Conservation (phyloP, 495 filamentous ascomycete genomes). For the Hypoxylon fuscum region DNA sequence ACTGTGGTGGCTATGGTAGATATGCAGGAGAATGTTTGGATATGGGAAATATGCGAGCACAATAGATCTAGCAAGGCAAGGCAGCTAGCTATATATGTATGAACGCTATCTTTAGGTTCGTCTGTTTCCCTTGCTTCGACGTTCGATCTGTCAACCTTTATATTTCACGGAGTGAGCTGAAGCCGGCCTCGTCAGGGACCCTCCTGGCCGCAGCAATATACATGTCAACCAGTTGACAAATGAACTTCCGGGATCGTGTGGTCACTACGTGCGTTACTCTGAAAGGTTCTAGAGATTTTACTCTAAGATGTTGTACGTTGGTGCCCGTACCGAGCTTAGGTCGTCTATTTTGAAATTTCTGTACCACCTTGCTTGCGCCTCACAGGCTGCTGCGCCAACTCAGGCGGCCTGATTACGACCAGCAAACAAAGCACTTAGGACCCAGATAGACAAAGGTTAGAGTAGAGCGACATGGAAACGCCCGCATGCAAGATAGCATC, state of each 20-base stretch:
- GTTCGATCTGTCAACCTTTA: not conserved
- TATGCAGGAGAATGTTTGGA: not conserved
- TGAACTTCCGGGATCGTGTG: not conserved
- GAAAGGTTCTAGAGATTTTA: not conserved
- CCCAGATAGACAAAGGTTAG: not conserved
- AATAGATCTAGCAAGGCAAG: not conserved
- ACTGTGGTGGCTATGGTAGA: not conserved
- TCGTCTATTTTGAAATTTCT: constrained; percentile 15
- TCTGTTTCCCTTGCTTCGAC: not conserved
- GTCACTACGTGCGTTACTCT: not conserved
- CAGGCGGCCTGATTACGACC: not conserved
- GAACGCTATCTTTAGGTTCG: not conserved
- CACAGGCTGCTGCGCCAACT: constrained; percentile 12
- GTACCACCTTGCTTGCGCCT: constrained; percentile 15
- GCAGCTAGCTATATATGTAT: not conserved
- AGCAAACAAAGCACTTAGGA: not conserved
- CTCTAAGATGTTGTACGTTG: not conserved
- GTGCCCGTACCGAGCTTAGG: not conserved
- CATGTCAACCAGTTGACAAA: not conserved
- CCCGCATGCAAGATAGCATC: constrained; percentile 6
- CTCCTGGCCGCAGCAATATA: not conserved
- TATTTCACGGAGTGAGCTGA: not conserved
- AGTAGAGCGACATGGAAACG: not conserved
- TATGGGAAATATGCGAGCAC: not conserved
- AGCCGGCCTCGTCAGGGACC: not conserved